Conservation (phyloP, 2,329 filamentous ascomycete species). For the Fusarium pseudograminearum region DNA sequence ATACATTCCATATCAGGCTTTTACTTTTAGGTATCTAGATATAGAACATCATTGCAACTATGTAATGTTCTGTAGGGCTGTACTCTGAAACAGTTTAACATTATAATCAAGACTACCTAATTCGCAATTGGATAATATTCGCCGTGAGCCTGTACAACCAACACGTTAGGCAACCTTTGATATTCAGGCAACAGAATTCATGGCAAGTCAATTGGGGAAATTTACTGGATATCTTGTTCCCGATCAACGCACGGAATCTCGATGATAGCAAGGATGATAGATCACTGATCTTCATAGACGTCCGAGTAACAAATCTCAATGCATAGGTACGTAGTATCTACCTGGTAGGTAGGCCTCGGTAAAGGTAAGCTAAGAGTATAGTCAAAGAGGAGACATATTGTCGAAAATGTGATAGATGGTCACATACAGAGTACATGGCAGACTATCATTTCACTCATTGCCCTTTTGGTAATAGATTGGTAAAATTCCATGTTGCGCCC, state of each 20-base stretch:
- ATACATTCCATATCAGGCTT: background rate
- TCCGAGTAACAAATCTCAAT: background rate
- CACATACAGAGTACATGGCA: background rate
- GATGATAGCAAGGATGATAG: background rate
- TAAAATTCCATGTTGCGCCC: background rate
- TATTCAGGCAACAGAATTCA: background rate
- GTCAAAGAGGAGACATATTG: background rate
- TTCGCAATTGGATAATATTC: background rate
- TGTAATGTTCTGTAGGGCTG: background rate
- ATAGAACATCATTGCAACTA: background rate
- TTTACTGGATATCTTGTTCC: background rate
- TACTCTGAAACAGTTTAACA: background rate
- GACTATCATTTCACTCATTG: background rate
- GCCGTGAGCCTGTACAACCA: background rate
- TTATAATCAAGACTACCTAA: background rate
- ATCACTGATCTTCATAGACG: background rate
- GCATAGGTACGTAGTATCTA: background rate
- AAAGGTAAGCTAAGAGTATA: background rate
- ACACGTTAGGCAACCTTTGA: background rate
- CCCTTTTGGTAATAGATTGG: background rate
- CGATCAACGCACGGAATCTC: background rate
- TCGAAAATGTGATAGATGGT: background rate
- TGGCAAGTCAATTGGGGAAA: background rate
- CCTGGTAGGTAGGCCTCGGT: background rate
- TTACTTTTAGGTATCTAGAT: slow-evolving; percentile 1